phyloP scores from a whole-genome alignment of 2,329 filamentous ascomycete genomes.

The Paracoccidioides lutzii region DNA sequence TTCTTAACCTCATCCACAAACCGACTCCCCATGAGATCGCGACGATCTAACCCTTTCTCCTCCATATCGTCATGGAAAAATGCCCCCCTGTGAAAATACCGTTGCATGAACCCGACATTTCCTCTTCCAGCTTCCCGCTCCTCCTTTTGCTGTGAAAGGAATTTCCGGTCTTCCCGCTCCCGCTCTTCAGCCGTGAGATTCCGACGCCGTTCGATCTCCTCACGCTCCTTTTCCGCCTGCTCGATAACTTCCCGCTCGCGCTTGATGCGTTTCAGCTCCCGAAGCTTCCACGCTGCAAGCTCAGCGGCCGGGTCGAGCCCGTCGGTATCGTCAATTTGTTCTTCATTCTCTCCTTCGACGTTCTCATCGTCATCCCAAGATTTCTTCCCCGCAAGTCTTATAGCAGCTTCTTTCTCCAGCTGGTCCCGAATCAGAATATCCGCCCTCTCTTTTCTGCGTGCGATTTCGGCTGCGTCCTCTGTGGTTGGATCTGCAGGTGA shows the following conservation, averaged over 20 bases:
- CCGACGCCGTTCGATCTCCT: conserved; percentile 75
- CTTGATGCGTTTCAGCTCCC: conserved; percentile 79
- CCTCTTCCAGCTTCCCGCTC: conserved; percentile 62
- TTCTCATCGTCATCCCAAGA: conserved; percentile 70
- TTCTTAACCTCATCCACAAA: conserved; percentile 76
- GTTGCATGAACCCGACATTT: conserved; percentile 82
- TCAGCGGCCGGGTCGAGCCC: conserved; percentile 77
- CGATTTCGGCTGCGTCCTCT: conserved; percentile 33
- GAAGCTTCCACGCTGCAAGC: conserved; percentile 81
- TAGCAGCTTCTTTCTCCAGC: conserved; percentile 66
- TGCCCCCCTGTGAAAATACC: conserved; percentile 92
- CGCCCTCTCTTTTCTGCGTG: conserved; percentile 47
- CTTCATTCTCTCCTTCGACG: conserved; percentile 51
- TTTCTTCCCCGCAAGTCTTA: conserved; percentile 61
- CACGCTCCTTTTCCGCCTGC: conserved; percentile 67
- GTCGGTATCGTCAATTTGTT: conserved; percentile 80
- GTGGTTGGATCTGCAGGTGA: conserved; percentile 25
- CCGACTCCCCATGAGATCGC: conserved; percentile 73
- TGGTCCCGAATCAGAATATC: conserved; percentile 80
- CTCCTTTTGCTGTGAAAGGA: conserved; percentile 62
- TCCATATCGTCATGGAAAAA: conserved; percentile 80
- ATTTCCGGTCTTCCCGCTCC: conserved; percentile 68
- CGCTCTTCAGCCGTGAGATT: conserved; percentile 81
- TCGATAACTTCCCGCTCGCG: conserved; percentile 77
- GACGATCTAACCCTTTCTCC: conserved; percentile 59